A percentile compares a stretch with the other conserved stretches of the same genome.
Evolutionary conservation across 2,329 filamentous ascomycete genomes (phyloP).

Genomic region (Dactylellina haptotyla): DNA sequence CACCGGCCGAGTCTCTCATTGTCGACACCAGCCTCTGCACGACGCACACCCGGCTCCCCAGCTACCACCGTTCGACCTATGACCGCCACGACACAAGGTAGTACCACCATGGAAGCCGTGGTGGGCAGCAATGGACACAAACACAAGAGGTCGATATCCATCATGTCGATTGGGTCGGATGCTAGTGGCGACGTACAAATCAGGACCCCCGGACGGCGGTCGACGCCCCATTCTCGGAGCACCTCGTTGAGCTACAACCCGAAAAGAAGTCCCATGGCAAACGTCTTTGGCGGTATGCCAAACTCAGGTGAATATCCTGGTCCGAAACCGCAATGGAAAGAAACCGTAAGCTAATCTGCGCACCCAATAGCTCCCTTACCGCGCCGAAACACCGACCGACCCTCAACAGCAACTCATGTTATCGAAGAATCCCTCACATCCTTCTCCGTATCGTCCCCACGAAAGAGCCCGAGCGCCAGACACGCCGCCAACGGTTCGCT

Average conservation of each 20-base stretch:
- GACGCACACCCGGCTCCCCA: slow-evolving; percentile 37
- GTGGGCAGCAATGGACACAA: slow-evolving; percentile 64
- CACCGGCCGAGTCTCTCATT: slow-evolving; percentile 76
- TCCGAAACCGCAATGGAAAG: not conserved
- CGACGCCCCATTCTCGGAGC: slow-evolving; percentile 50
- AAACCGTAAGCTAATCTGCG: slow-evolving; percentile 13
- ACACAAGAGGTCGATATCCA: slow-evolving; percentile 81
- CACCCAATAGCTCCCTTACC: slow-evolving; percentile 32
- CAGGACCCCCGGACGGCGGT: slow-evolving; percentile 41
- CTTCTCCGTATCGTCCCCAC: slow-evolving; percentile 46
- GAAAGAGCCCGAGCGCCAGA: slow-evolving; percentile 31
- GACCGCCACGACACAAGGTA: slow-evolving; percentile 46
- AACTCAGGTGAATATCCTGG: slow-evolving; percentile 31
- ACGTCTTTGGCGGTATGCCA: slow-evolving; percentile 27
- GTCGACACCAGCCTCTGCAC: slow-evolving; percentile 60
- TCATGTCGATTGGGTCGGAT: slow-evolving; percentile 77
- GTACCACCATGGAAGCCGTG: slow-evolving; percentile 28
- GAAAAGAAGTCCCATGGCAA: slow-evolving; percentile 43
- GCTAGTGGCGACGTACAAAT: slow-evolving; percentile 40
- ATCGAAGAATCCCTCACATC: slow-evolving; percentile 53
- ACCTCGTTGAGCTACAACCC: slow-evolving; percentile 48
- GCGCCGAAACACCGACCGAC: slow-evolving; percentile 13
- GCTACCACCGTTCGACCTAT: slow-evolving; percentile 54
- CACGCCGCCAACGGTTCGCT: slow-evolving; percentile 45
- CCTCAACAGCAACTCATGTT: slow-evolving; percentile 28